Evolutionary conservation across 1,284 basidiomycete species (phyloP), one percentile per base, ranked within the genome.

Genomic region (Moesziomyces sp.): DNA sequence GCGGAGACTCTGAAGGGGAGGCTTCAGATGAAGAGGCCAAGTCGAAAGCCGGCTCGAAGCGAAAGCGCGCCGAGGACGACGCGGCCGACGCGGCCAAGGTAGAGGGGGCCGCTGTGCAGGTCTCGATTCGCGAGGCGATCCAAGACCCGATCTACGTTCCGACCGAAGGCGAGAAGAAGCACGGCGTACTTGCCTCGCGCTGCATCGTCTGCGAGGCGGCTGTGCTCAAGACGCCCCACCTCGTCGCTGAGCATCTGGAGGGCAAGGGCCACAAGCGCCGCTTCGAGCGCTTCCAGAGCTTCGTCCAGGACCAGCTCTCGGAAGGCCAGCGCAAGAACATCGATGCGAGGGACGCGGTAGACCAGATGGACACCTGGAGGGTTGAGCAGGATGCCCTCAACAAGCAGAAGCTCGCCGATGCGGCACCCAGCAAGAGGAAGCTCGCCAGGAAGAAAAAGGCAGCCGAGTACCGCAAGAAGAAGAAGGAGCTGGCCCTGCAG

Each of bases 81-180:
- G 46, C 51, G 21, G 52, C 51, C 10, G 44, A 53, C 5, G 46
- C 53, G 21, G 52, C 51, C 7, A 38, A 58, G 28, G 46, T 46
- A 42, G 60, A 52, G 4, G 58, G 46, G 2, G 55, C 59, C 16
- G 52, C 50, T 1, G 70, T 55, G n/a, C 58, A 62, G 30, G 62
- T 74, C 14, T 56, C 65, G 21, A 74, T 74, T 49, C 55, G 61
- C 8, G 66, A 69, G 2, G 62, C 62, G 23, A 50, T 74, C 19
- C 47, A 58, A 23, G 71, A 74, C 34, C 62, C 71, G 38, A 69
- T 74, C 62, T 74, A 74, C 56, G 56, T 74, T 6, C 66, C 66
- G 11, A 69, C 66, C 7, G 54, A 58, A 44, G 66, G 66, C 42
- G 62, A 69, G 38, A 74, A 69, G 49, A 74, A 74, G 62, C 62